Conservation (phyloP, 108 stramenopile species). For the Skeletonema tropicum region DNA sequence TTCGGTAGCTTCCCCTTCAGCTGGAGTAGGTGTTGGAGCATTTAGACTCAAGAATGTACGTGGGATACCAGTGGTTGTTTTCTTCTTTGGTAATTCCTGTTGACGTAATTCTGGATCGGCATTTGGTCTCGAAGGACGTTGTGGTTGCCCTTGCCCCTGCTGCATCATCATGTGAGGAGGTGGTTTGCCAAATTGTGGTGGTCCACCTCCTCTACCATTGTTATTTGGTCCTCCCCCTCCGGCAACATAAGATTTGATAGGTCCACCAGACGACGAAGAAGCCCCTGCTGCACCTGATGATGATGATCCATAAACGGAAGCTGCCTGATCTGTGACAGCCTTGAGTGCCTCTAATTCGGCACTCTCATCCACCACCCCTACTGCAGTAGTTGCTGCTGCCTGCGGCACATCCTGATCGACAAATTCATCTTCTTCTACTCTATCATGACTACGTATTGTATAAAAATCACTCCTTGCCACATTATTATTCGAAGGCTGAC, state of each 20-base stretch:
- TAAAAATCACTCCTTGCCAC: slow-evolving; percentile 56
- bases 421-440: slow-evolving; percentile 78
- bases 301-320: slow-evolving; percentile 26
- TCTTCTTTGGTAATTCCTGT: no score
- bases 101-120: no score
- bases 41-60: slow-evolving; percentile 76
- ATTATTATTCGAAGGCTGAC: slow-evolving; percentile 21
- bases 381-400: not conserved
- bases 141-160: not conserved
- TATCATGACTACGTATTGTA: slow-evolving; percentile 67
- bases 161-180: slow-evolving; percentile 24
- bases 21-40: slow-evolving; percentile 56
- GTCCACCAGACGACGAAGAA: slow-evolving; percentile 7
- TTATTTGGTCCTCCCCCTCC: not conserved
- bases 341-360: slow-evolving; percentile 78
- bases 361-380: slow-evolving; percentile 54
- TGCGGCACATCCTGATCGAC: slow-evolving; percentile 28
- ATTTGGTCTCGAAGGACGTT: slow-evolving; percentile 15
- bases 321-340: slow-evolving; percentile 73
- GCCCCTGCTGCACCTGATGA: not conserved
- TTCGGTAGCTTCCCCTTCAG: not conserved
- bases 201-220: not conserved
- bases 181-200: slow-evolving; percentile 33
- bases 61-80: slow-evolving; percentile 81
- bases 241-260: slow-evolving; percentile 37